Base-by-base conservation (phyloP, 1,284 basidiomycete genomes). In the Marasmius fiardii region DNA sequence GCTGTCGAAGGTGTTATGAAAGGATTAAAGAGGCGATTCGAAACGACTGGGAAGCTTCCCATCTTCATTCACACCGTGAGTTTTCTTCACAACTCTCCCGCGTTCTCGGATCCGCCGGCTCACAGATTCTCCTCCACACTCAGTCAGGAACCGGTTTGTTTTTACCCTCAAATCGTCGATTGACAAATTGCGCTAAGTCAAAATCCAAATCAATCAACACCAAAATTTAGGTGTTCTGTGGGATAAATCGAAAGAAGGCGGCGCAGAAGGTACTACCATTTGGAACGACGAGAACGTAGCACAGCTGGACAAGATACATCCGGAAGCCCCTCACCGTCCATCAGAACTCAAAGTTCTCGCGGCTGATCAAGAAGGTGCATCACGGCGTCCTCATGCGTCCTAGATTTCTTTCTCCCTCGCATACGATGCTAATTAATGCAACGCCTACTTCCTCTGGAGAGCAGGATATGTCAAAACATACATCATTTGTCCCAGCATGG, bases 61-160 rank as follows among this genome's bases (percentile, higher is more conserved):
- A 71, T 76, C 44, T 67, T 79, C 34, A 81, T 83, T 43, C 78
- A 82, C 61, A 81, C 78, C 1, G 80, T 81, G 57, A 53, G 75
- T n/a, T n/a, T n/a, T n/a, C n/a, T n/a, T 20, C 2, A 2, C 20
- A 2, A 18, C 39, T 20, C 14, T 16, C 2, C 7, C 14, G n/a
- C n/a, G n/a, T n/a, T n/a, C 1, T 6, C 14, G n/a, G 11, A 20
- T 16, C 7, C n/a, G 2, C n/a, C n/a, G n/a, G n/a, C 14, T 18
- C 16, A 18, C 2, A 41, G n/a, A 14, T 7, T 41, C 7, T 2
- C 4, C 3, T 18, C 39, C n/a, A 10, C 7, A 4, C n/a, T 20
- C 39, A 41, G 39, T 41, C 39, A 16, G 39, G 39, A 41, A 20
- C 39, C 7, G 39, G 39, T 41, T 4, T 7, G 39, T 41, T 18